Evolutionary conservation across 176 grass and related monocot species (phyloP), one percentile per base, ranked within the genome.

Genomic region (Rhynchospora tenuis): DNA sequence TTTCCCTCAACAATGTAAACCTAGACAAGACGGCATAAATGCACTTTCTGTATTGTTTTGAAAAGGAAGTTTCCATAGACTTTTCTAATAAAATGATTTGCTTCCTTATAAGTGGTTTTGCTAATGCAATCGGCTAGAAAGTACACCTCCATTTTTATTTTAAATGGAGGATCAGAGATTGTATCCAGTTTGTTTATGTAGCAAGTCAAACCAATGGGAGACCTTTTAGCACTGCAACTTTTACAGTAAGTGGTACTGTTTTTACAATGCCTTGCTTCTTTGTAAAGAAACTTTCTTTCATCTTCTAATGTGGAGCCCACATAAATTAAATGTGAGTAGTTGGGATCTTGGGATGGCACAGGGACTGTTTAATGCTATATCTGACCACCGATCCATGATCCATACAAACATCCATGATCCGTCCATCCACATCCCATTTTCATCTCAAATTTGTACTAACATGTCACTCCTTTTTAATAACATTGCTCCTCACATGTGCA

Each of bases 321-420:
- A 7, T 28, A 17, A 55, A 55, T 76, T 76, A 76, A 76, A 76
- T 76, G 46, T 1, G 23, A 71, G 67, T 71, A 46, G 23, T 27
- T 71, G 67, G 45, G n/a, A n/a, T n/a, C 47, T 75, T 50, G 63
- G 7, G 72, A 29, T 27, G 44, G 20, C 45, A 76, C 48, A 31
- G 48, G 54, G 48, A 76, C 47, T 76, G 48, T 55, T 69, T 28
- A 76, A 76, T 76, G 48, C 22, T 78, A 22, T 23, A 28, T 52
- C 4, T 75, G 72, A 75, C 72, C 72, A 75, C 71, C 46, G 44
- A 51, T 73, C 45, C 12, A 20, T 50, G 72, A 74, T 73, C 20
- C 70, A 33, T 33, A 33, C 31, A 33, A 33, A 33, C 31, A 33
- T 33, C 2, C 31, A 12, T 51, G 70, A 47, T 67, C 14, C 5